Conservation (phyloP, 257 asterid species). For the Nicotiana benthamiana region DNA sequence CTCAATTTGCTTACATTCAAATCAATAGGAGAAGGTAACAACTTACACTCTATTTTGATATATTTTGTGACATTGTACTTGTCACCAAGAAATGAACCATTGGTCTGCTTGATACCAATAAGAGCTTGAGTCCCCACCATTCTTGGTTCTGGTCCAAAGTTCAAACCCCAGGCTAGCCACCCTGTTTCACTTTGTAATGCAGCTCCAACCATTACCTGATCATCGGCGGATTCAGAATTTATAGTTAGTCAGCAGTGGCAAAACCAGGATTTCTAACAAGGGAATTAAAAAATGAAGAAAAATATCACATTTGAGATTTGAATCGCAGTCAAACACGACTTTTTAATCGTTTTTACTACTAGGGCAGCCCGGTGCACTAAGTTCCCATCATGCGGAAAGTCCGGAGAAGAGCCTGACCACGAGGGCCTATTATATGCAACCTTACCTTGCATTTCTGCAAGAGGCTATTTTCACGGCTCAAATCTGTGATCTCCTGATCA, state of each 20-base stretch:
- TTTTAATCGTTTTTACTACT: background rate
- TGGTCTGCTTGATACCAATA: constrained; percentile 33
- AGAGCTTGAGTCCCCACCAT: constrained; percentile 63
- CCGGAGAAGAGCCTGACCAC: too few relatives aligned
- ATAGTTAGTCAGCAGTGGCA: too few relatives aligned
- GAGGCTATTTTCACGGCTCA: too few relatives aligned
- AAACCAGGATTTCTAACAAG: background rate
- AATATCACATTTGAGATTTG: background rate
- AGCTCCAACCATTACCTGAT: constrained; percentile 41
- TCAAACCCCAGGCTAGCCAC: constrained; percentile 81
- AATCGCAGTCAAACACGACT: background rate
- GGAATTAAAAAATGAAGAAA: too few relatives aligned
- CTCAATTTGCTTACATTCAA: constrained; percentile 11
- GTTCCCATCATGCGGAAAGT: too few relatives aligned
- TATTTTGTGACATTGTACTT: constrained; percentile 28
- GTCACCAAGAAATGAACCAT: constrained; percentile 7
- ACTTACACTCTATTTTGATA: constrained; percentile 36
- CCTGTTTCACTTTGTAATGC: constrained; percentile 18
- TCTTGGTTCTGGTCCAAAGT: constrained; percentile 33
- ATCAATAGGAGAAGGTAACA: constrained; percentile 22
- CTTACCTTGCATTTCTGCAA: too few relatives aligned
- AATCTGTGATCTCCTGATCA: too few relatives aligned
- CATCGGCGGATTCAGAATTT: background rate
- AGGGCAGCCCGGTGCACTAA: too few relatives aligned
- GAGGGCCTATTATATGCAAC: too few relatives aligned